phyloP scores from a whole-genome alignment of 768 basidiomycete species.

The Kwoniella dendrophila region DNA sequence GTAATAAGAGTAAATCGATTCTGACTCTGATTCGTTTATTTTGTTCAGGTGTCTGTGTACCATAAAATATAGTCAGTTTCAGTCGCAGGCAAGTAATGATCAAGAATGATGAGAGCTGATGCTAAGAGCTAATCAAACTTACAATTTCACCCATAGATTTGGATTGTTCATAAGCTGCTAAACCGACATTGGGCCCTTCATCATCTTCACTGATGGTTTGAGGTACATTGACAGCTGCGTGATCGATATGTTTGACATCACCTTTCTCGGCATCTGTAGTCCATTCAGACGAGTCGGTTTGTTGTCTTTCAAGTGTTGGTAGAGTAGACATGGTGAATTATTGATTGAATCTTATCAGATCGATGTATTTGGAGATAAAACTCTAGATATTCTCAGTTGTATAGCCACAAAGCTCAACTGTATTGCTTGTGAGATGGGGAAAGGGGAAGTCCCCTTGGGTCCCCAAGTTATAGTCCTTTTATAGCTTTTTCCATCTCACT shows the following conservation, averaged over 20 bases:
- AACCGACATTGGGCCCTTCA: slow-evolving; percentile 46
- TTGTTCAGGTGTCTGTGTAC: slow-evolving; percentile 46
- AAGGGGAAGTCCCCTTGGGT: no score
- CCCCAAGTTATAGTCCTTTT: no score
- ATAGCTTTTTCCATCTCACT: no score
- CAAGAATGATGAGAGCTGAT: not conserved
- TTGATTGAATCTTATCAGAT: not conserved
- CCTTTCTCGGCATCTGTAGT: slow-evolving; percentile 42
- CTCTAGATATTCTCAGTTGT: no score
- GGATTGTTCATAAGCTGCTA: slow-evolving; percentile 47
- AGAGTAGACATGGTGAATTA: slow-evolving; percentile 9
- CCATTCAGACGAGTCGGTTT: slow-evolving; percentile 34
- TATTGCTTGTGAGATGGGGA: no score
- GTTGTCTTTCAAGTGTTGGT: slow-evolving; percentile 14
- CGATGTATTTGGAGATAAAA: not conserved
- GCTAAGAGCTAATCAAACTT: no score
- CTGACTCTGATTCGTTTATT: slow-evolving; percentile 43
- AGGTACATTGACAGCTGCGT: slow-evolving; percentile 18
- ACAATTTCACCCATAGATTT: slow-evolving; percentile 50
- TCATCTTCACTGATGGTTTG: slow-evolving; percentile 45
- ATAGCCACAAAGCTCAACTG: no score
- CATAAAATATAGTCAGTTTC: not conserved
- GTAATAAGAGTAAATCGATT: slow-evolving; percentile 54
- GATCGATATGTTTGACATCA: slow-evolving; percentile 33
- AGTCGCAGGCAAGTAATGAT: not conserved